Evolutionary conservation across 306 rosid genomes (phyloP), one percentile per base, ranked within the genome.

Genomic region (Trifolium repens): DNA sequence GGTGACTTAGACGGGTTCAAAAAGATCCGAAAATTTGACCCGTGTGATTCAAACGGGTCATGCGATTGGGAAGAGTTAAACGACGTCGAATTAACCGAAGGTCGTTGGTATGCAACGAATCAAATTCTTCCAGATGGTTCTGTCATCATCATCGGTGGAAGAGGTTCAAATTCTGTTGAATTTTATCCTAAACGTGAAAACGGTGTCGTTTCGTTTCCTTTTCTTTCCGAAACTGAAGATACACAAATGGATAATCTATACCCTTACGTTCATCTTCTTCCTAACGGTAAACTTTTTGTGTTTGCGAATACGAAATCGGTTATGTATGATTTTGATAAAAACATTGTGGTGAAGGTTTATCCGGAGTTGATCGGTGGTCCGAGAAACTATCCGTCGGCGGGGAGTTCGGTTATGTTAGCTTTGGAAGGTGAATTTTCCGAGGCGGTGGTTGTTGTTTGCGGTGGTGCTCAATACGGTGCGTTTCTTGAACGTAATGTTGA

Each of bases 361-460:
- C 97, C 97, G 15, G 80, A 80, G 73, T 80, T 93, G 69, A 89
- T 81, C 4, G 98, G 98, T 11, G 98, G 98, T 3, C 97, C 98
- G 0, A 71, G 98, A 17, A 93, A 93, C 47, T 93, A 93, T 75
- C 98, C 98, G 2, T 93, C 98, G 5, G 98, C 96, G 0, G 98
- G 98, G 2, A 91, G 97, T 0, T 93, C 98, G 1, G 93, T 63
- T 2, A 93, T 93, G 98, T 80, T 91, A 12, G 75, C 96, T 0
- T 81, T 91, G 0, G 67, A 69, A 7, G 89, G 89, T 0, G 97
- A 89, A 11, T 83, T 84, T 35, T 79, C 96, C 3, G 62, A 47
- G 24, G 98, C 88, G 2, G 88, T 82, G 75, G 65, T 93, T 17
- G 77, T 93, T 0, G 80, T 93, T 2, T 93, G 98, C 24, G 98